phyloP scores from a whole-genome alignment of 345 rosid genomes.

The Citrus hindsii region DNA sequence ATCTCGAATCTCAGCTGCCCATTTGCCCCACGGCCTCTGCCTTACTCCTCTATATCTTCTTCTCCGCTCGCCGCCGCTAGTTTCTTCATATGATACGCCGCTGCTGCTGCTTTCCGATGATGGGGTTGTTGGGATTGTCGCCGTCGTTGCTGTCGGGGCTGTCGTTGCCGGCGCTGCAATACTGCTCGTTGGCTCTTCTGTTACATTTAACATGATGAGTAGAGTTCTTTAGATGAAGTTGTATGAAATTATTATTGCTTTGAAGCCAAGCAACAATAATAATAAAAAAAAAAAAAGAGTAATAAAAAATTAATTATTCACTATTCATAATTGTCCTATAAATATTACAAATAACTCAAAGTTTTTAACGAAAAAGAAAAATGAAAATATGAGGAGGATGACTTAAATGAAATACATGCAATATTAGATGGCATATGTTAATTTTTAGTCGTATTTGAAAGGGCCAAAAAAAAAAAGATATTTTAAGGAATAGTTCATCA shows the following conservation, averaged over 20 bases:
- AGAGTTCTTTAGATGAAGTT: no score
- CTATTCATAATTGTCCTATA: no score
- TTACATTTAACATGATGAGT: background rate
- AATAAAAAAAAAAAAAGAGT: no score
- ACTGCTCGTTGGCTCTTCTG: conserved; percentile 29
- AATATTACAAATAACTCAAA: no score
- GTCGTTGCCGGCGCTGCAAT: conserved; percentile 8
- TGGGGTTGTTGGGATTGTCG: background rate
- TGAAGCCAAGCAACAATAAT: conserved; percentile 2
- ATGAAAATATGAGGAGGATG: background rate
- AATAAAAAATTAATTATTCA: background rate
- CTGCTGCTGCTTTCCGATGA: conserved; percentile 15
- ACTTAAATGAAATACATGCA: conserved; percentile 14
- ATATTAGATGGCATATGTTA: background rate
- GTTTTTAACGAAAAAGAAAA: no score
- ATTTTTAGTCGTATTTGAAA: background rate
- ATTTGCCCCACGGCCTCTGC: conserved; percentile 90
- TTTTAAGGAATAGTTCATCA: background rate
- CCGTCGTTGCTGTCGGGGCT: conserved; percentile 1
- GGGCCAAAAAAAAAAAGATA: no score
- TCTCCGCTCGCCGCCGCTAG: conserved; percentile 34
- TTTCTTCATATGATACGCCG: conserved; percentile 26
- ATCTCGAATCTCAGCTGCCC: conserved; percentile 94
- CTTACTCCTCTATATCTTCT: conserved; percentile 82
- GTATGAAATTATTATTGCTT: background rate